phyloP scores from a whole-genome alignment of 495 filamentous ascomycete species.

The Neurospora sp. region DNA sequence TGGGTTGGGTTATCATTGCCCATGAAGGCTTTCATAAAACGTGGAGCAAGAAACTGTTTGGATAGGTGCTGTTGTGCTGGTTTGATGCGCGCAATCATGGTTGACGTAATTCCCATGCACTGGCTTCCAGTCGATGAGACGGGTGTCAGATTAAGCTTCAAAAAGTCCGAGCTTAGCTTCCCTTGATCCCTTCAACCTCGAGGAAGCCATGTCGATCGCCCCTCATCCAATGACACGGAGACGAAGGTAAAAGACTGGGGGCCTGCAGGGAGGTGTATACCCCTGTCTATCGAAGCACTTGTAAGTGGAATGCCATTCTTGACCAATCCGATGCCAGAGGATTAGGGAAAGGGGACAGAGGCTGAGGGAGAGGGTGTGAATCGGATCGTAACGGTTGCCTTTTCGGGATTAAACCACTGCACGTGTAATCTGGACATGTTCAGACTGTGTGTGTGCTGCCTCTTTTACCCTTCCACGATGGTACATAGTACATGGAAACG shows the following conservation, averaged over 20 bases:
- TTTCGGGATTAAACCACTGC: background rate
- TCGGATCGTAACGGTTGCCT: background rate
- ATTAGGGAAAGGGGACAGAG: background rate
- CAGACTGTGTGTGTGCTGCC: background rate
- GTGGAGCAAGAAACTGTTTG: background rate
- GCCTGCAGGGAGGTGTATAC: background rate
- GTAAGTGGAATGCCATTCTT: background rate
- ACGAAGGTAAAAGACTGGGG: background rate
- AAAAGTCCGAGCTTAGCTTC: background rate
- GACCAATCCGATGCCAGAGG: background rate
- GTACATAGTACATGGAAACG: background rate
- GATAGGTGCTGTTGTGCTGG: background rate
- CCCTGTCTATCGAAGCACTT: background rate
- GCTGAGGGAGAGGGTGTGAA: background rate
- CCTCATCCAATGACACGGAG: background rate
- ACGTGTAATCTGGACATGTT: background rate
- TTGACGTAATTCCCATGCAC: background rate
- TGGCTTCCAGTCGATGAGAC: background rate
- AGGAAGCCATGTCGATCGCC: background rate
- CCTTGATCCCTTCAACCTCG: background rate
- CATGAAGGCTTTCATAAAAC: background rate
- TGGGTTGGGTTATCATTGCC: background rate
- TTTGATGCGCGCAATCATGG: background rate
- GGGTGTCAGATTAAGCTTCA: background rate
- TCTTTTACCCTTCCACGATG: background rate